phyloP scores from a whole-genome alignment of 2,329 filamentous ascomycete genomes.

The Fusarium clavum region DNA sequence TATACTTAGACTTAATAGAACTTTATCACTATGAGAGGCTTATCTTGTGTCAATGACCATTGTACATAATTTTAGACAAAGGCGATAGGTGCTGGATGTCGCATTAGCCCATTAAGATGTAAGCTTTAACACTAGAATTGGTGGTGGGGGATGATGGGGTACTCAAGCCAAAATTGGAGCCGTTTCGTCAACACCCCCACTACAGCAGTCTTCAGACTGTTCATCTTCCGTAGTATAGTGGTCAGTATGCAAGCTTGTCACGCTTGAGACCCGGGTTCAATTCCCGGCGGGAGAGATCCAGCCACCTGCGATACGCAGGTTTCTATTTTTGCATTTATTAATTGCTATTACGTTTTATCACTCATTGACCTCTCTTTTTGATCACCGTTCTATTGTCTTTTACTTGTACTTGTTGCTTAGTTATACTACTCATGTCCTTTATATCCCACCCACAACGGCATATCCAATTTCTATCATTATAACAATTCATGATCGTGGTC shows the following conservation, averaged over 20 bases:
- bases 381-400: slow-evolving; percentile 8
- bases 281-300: slow-evolving; percentile 30
- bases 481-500: not conserved
- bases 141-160: rapidly evolving
- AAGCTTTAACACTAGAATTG: not conserved
- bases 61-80: not conserved
- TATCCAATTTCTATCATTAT: not conserved
- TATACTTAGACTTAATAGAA: not conserved
- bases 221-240: slow-evolving; percentile 30
- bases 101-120: not conserved
- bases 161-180: not conserved
- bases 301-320: slow-evolving; percentile 20
- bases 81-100: not conserved
- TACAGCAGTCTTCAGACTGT: slow-evolving; percentile 17
- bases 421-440: not conserved
- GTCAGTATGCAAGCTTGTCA: slow-evolving; percentile 27
- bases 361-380: rapidly evolving
- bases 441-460: not conserved
- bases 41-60: not conserved
- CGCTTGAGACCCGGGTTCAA: slow-evolving; percentile 25
- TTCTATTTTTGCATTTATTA: not conserved
- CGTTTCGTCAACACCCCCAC: slow-evolving; percentile 6
- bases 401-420: not conserved
- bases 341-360: rapidly evolving
- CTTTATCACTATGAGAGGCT: rapidly evolving